Base-by-base conservation (phyloP, 2,329 filamentous ascomycete species). In the Microdochium trichocladiopsis region DNA sequence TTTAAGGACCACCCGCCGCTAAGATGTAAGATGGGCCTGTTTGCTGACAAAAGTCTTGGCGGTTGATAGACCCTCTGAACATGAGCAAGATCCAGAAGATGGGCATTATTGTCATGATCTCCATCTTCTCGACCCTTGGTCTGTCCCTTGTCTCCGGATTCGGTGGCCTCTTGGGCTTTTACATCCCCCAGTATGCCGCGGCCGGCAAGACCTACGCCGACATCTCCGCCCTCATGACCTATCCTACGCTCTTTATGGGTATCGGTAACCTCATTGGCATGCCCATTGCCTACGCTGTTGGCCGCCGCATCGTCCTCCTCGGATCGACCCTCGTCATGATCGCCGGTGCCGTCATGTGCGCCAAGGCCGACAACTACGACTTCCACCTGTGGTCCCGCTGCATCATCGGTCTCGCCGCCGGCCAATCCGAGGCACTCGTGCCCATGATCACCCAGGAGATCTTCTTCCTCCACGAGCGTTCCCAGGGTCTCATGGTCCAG, bases 121-220 rank as follows among this genome's bases (percentile, higher is more conserved):
- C 54, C 28, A 54, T 60, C 8, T 66, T 73, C 55, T 71, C 71
- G 4, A 65, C 63, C 14, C 51, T 73, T 3, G 67, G 69, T 11
- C 58, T 73, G 12, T 60, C 65, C 1, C 59, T 73, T 9, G 68
- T 73, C 0, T 69, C 68, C 12, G 71, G 70, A 0, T 71, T 73
- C 31, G 70, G 71, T 16, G 71, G 69, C 2, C 62, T 74, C 1
- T 57, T 73, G 4, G 62, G 58, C 6, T 72, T 71, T 51, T 73
- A 72, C 53, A 70, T 73, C 9, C 69, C 69, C 6, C 59, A 59
- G 2, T 74, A 73, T 53, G 54, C 59, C 2, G 64, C 63, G 1
- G 60, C 55, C 4, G 70, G 70, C 6, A 68, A 69, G 23, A 60
- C 58, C 2, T 69, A 70, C 24, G 64, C 64, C 21, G 69, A 71